Conservation (phyloP, 176 grass and related monocot species). For the Oryza coarctata region DNA sequence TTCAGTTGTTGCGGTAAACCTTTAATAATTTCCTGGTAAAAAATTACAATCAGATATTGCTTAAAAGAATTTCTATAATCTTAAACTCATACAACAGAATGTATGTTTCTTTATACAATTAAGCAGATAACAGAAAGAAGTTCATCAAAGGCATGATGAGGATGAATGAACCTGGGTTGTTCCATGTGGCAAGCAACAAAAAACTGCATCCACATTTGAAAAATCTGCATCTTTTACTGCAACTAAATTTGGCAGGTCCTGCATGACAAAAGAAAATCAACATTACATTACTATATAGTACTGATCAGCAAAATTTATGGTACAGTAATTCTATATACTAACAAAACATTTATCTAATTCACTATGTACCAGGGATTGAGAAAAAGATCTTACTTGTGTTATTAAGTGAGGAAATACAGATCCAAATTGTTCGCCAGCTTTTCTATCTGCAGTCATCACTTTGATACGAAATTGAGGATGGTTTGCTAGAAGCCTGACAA, state of each 20-base stretch:
- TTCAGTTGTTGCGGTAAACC: conserved; percentile 70
- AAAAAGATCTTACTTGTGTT: conserved; percentile 53
- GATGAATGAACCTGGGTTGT: conserved; percentile 80
- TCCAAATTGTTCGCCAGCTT: conserved; percentile 76
- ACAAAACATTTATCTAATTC: not conserved
- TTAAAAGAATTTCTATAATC: not conserved
- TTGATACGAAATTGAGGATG: conserved; percentile 76
- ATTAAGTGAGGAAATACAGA: conserved; percentile 97
- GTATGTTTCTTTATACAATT: conserved; percentile 8
- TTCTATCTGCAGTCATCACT: conserved; percentile 94
- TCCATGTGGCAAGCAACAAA: conserved; percentile 99
- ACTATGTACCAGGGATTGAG: not conserved
- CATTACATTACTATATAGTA: conserved; percentile 3
- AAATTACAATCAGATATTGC: conserved; percentile 19
- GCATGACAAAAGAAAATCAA: conserved; percentile 27
- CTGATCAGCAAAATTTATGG: conserved; percentile 1
- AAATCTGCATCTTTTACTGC: conserved; percentile 92
- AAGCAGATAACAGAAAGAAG: not conserved
- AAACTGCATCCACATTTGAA: conserved; percentile 89
- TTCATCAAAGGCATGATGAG: conserved; percentile 23
- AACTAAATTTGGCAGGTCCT: conserved; percentile 88
- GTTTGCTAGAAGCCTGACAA: conserved; percentile 79
- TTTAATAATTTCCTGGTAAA: conserved; percentile 91
- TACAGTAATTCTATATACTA: not conserved
- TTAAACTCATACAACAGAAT: not conserved